Percentiles rank a stretch among this genome's conserved stretches.
These are phyloP conservation scores for Zygotorulaspora danielsina DNA, from an alignment of 805 yeast genomes.

Conservation along the genomic window DNA sequence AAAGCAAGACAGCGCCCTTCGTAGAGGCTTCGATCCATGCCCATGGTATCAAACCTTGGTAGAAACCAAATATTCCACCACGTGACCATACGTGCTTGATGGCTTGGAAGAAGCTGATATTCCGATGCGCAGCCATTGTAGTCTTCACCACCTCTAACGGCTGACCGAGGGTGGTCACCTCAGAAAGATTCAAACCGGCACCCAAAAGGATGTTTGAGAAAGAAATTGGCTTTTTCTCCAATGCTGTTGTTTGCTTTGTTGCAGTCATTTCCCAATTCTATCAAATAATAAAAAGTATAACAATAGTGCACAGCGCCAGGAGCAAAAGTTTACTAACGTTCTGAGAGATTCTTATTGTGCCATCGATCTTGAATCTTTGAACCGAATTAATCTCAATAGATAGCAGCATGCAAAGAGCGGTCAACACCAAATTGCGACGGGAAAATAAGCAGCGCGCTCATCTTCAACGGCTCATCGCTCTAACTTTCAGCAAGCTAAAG, in stretches of 20 bases:
- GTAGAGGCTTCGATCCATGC: conserved; percentile 99
- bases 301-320: background rate
- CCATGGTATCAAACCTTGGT: conserved; percentile 98
- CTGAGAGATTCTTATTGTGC: background rate
- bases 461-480: background rate
- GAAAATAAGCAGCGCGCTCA: background rate
- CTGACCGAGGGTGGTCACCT: conserved; percentile 92
- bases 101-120: conserved; percentile 61
- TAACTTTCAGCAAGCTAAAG: no score
- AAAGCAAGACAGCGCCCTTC: conserved; percentile 91
- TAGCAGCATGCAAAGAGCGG: background rate
- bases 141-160: conserved; percentile 95
- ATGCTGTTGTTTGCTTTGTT: conserved; percentile 18
- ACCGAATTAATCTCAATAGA: no score
- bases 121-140: conserved; percentile 96
- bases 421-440: conserved; percentile 1
- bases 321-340: background rate
- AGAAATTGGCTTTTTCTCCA: conserved; percentile 80
- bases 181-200: conserved; percentile 88
- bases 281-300: no score
- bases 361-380: no score
- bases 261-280: background rate
- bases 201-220: conserved; percentile 89
- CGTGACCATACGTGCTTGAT: conserved; percentile 79
- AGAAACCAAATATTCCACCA: conserved; percentile 89